Percentiles rank a stretch among this genome's conserved stretches.
Conservation (phyloP, 495 filamentous ascomycete genomes). For the Penicillium maclennaniae region DNA sequence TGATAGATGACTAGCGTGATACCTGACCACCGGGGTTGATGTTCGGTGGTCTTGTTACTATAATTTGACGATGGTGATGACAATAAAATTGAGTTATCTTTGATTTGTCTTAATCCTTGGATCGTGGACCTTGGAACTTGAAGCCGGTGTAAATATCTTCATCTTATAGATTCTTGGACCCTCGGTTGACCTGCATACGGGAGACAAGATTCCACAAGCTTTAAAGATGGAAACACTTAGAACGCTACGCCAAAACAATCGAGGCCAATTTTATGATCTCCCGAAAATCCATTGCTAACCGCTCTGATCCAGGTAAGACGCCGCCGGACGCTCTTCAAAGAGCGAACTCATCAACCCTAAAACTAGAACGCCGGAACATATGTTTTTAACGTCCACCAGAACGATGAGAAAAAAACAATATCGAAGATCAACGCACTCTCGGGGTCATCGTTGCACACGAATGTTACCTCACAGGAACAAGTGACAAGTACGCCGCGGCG, state of each 20-base stretch:
- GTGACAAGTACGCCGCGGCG: conserved; percentile 1
- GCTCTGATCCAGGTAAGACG: conserved; percentile 18
- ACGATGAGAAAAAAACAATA: neutral
- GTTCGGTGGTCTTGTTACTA: conserved; percentile 11
- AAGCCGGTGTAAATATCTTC: neutral
- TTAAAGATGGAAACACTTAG: neutral
- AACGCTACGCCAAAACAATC: neutral
- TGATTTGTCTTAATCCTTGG: neutral
- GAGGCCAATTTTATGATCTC: neutral
- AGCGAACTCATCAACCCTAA: conserved; percentile 9
- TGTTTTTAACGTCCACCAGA: conserved; percentile 14
- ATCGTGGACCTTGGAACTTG: neutral
- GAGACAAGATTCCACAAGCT: neutral
- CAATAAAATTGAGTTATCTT: neutral
- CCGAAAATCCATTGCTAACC: conserved; percentile 17
- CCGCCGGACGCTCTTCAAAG: conserved; percentile 15
- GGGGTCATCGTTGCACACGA: conserved; percentile 10
- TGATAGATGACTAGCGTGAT: conserved; percentile 11
- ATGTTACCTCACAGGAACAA: conserved; percentile 12
- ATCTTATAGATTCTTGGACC: neutral
- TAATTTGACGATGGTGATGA: conserved; percentile 28
- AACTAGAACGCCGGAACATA: conserved; percentile 20
- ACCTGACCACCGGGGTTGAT: conserved; percentile 1
- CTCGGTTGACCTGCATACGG: neutral
- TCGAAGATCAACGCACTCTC: neutral